Conservation (phyloP, 208 protist species). For the Porcisia hertigi region DNA sequence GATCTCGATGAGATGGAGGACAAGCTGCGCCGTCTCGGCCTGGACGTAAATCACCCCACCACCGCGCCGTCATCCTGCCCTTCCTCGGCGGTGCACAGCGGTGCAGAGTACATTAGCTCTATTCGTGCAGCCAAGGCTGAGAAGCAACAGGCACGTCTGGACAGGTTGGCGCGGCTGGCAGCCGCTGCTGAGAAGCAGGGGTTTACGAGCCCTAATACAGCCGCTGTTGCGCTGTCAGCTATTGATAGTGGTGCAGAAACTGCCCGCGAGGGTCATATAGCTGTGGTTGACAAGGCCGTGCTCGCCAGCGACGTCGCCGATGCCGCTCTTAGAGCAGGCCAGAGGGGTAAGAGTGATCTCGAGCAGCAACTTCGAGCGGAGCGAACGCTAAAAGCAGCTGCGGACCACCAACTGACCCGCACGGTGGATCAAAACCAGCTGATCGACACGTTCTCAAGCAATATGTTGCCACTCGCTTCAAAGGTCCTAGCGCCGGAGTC, state of each 20-base stretch:
- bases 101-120: conserved; percentile 44
- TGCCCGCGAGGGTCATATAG: conserved; percentile 13
- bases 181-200: conserved; percentile 45
- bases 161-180: conserved; percentile 65
- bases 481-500: not conserved
- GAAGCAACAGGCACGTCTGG: conserved; percentile 44
- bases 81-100: conserved; percentile 3
- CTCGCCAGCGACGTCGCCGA: conserved; percentile 16
- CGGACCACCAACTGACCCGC: conserved; percentile 18
- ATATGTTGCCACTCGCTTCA: not conserved
- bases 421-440: conserved; percentile 10
- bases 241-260: not conserved
- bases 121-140: conserved; percentile 64
- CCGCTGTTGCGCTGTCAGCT: not conserved
- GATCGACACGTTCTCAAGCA: not conserved
- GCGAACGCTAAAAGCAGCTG: conserved; percentile 33
- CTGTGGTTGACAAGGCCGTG: conserved; percentile 33
- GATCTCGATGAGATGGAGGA: conserved; percentile 78
- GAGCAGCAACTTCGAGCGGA: conserved; percentile 28
- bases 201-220: not conserved
- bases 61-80: conserved; percentile 3
- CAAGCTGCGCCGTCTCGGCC: conserved; percentile 68
- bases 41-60: conserved; percentile 31
- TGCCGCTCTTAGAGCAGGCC: conserved; percentile 5
- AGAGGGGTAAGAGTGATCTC: conserved; percentile 7